Evolutionary conservation across 192 early-diverging fungal genomes (phyloP).

Genomic region (Coemansia sp.): DNA sequence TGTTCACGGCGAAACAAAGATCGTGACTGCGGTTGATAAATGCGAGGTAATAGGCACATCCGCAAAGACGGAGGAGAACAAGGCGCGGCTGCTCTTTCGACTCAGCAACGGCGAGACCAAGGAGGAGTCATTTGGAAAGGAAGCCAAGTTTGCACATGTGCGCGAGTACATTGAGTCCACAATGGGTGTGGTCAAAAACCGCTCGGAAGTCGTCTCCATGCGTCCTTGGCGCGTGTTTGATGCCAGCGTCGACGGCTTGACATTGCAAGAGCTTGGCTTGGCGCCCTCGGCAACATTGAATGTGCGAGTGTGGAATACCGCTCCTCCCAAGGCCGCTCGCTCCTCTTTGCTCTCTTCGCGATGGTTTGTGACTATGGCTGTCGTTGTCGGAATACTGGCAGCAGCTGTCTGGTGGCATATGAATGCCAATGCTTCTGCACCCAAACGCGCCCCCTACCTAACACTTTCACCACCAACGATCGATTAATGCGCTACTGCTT

Average conservation of each 20-base stretch:
- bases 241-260: slow-evolving; percentile 2
- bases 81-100: slow-evolving; percentile 18
- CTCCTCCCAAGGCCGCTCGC: not conserved
- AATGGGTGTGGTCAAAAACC: slow-evolving; percentile 1
- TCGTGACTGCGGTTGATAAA: not conserved
- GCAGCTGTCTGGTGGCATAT: not conserved
- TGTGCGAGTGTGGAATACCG: slow-evolving; percentile 9
- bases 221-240: slow-evolving; percentile 12
- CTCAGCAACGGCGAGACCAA: slow-evolving; percentile 24
- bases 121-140: slow-evolving; percentile 2
- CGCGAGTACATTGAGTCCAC: slow-evolving; percentile 7
- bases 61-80: not conserved
- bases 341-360: not conserved
- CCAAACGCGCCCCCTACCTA: not conserved
- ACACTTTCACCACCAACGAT: not conserved
- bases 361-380: not conserved
- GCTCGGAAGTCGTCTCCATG: slow-evolving; percentile 1
- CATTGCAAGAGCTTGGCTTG: slow-evolving; percentile 24
- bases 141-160: slow-evolving; percentile 14
- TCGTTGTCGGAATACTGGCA: slow-evolving; percentile 1
- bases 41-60: not conserved
- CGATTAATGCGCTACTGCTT: not conserved
- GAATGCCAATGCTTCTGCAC: not conserved
- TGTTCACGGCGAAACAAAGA: not conserved
- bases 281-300: slow-evolving; percentile 31